Evolutionary conservation across 2,329 filamentous ascomycete genomes (phyloP).

Genomic region (Huntiella bhutanensis): DNA sequence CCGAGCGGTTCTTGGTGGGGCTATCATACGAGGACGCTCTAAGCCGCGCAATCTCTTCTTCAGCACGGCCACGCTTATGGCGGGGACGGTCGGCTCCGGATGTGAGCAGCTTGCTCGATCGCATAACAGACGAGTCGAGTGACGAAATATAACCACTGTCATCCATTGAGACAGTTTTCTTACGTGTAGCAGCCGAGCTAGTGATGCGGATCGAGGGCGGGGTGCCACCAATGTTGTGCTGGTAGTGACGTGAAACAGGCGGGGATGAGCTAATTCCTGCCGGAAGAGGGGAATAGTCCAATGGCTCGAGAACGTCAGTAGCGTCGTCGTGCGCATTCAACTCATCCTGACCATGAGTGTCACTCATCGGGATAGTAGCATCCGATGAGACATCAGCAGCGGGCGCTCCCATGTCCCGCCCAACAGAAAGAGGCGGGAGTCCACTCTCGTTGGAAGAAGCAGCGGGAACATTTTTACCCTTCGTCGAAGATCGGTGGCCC

Average conservation of each 20-base stretch:
- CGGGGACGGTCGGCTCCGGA: constrained; percentile 65
- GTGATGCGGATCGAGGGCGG: constrained; percentile 48
- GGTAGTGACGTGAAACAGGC: constrained; percentile 45
- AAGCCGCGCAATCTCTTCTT: constrained; percentile 87
- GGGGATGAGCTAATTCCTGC: constrained; percentile 76
- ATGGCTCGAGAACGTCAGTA: constrained; percentile 20
- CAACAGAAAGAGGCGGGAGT: constrained; percentile 23
- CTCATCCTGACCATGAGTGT: constrained; percentile 38
- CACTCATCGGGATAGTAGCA: constrained; percentile 56
- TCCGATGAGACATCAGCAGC: constrained; percentile 52
- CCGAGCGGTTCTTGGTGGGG: constrained; percentile 50
- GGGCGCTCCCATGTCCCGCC: constrained; percentile 19
- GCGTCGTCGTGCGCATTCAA: constrained; percentile 23
- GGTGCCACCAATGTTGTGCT: constrained; percentile 43
- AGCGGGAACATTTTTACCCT: neutral
- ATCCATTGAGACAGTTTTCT: constrained; percentile 59
- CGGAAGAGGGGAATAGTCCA: constrained; percentile 51
- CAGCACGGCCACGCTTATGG: constrained; percentile 75
- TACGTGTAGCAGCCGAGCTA: constrained; percentile 46
- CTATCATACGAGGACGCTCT: constrained; percentile 87
- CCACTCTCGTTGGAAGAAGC: neutral
- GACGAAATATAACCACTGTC: constrained; percentile 97
- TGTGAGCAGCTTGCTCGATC: constrained; percentile 48
- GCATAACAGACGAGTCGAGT: constrained; percentile 71
- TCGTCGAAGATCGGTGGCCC: neutral